Evolutionary conservation across 257 asterid genomes (phyloP).

Genomic region (Asclepias syriaca): DNA sequence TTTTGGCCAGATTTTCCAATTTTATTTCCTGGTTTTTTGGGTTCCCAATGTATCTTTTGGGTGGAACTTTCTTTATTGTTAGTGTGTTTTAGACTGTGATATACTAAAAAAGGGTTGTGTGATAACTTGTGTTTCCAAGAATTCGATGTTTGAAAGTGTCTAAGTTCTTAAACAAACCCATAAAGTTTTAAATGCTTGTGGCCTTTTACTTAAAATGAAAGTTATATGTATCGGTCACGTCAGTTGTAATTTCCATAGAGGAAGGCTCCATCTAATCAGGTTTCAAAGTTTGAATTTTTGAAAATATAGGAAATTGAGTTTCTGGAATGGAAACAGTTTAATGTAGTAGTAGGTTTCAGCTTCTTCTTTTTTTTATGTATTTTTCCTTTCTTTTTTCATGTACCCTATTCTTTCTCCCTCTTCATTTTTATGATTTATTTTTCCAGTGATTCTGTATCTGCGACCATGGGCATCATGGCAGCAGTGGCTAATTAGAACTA

Average conservation of each 20-base stretch:
- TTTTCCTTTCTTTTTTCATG: neutral
- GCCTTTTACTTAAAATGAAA: neutral
- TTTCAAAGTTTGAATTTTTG: neutral
- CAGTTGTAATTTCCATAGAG: neutral
- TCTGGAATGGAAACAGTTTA: neutral
- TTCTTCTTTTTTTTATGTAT: neutral
- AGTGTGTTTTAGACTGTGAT: neutral
- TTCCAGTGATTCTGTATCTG: neutral
- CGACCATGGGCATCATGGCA: neutral
- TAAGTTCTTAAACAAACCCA: neutral
- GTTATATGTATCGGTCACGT: neutral
- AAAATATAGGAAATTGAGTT: neutral
- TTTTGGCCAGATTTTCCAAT: neutral
- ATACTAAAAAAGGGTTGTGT: neutral
- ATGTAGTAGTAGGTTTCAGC: neutral
- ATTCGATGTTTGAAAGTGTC: neutral
- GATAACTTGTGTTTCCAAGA: neutral
- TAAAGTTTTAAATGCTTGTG: too few species aligned
- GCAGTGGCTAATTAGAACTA: neutral
- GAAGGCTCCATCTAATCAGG: neutral
- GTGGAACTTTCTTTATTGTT: neutral
- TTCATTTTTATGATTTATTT: neutral
- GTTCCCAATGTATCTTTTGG: neutral
- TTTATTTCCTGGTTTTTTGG: too few species aligned
- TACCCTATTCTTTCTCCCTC: neutral